Percentiles rank a stretch among this genome's conserved stretches.
Evolutionary conservation across 78 protist genomes (phyloP).

Genomic region (Dictyostelium firmibasis): DNA sequence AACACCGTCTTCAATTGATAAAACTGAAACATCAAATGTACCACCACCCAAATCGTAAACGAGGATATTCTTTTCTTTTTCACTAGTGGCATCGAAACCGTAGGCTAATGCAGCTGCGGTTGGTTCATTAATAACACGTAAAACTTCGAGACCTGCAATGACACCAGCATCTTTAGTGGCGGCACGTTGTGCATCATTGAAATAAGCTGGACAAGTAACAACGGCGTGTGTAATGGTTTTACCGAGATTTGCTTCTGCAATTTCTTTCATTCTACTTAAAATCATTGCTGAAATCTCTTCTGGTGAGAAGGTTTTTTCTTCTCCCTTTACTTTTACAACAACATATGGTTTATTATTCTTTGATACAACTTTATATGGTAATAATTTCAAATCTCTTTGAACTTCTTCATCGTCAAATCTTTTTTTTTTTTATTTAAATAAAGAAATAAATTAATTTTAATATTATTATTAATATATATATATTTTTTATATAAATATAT

Average conservation of each 20-base stretch:
- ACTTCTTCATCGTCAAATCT: slow-evolving; percentile 86
- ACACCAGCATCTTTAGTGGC: slow-evolving; percentile 99
- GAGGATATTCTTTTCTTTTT: slow-evolving; percentile 93
- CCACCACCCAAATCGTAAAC: slow-evolving; percentile 99
- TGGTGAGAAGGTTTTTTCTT: slow-evolving; percentile 89
- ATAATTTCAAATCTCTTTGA: slow-evolving; percentile 92
- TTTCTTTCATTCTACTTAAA: slow-evolving; percentile 92
- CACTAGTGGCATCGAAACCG: slow-evolving; percentile 83
- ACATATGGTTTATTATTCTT: slow-evolving; percentile 91
- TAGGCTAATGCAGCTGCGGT: slow-evolving; percentile 99
- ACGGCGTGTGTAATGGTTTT: slow-evolving; percentile 82
- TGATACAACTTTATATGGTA: slow-evolving; percentile 91
- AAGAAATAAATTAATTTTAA: background rate
- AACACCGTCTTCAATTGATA: slow-evolving; percentile 97
- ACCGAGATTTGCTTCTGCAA: slow-evolving; percentile 93
- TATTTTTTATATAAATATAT: slow-evolving; percentile 8
- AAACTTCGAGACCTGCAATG: slow-evolving; percentile 98
- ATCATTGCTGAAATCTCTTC: slow-evolving; percentile 99
- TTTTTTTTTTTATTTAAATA: background rate
- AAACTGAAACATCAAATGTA: slow-evolving; percentile 99
- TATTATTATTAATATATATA: slow-evolving; percentile 60
- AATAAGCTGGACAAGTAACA: slow-evolving; percentile 98
- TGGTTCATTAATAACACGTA: slow-evolving; percentile 99
- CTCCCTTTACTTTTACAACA: slow-evolving; percentile 91
- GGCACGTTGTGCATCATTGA: slow-evolving; percentile 99